Conservation (phyloP, 345 rosid genomes). For the Lepidium aucheri region DNA sequence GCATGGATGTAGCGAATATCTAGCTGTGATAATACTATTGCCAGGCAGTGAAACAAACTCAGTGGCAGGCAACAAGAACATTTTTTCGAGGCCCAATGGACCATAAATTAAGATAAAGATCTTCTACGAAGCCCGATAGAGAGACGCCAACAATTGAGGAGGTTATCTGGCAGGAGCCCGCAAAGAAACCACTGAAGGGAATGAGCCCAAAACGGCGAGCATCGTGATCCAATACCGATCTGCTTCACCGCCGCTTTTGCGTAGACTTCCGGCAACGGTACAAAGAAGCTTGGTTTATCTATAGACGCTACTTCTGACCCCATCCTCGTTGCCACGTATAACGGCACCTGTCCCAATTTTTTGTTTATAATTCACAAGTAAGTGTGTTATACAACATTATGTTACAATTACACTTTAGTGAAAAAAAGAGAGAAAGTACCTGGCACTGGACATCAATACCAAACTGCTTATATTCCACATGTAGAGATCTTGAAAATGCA, state of each 20-base stretch:
- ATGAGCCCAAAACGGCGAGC: slow-evolving; percentile 82
- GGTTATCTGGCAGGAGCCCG: slow-evolving; percentile 34
- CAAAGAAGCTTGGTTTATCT: slow-evolving; percentile 39
- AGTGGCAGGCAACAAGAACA: slow-evolving; percentile 41
- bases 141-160: slow-evolving; percentile 77
- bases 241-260: slow-evolving; percentile 44
- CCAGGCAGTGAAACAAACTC: slow-evolving; percentile 32
- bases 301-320: slow-evolving; percentile 48
- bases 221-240: slow-evolving; percentile 53
- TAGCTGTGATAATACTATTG: slow-evolving; percentile 55
- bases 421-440: slow-evolving; percentile 28
- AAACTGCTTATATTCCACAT: slow-evolving; percentile 56
- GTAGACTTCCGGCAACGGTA: slow-evolving; percentile 53
- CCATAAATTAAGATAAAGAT: not conserved
- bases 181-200: slow-evolving; percentile 66
- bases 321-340: slow-evolving; percentile 81
- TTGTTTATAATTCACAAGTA: not conserved
- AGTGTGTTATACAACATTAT: not conserved
- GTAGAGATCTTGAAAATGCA: slow-evolving; percentile 59
- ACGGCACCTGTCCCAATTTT: slow-evolving; percentile 51
- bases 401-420: not conserved
- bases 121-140: slow-evolving; percentile 57
- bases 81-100: not conserved
- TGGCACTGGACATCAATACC: slow-evolving; percentile 88
- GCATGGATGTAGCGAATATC: slow-evolving; percentile 77